phyloP scores from a whole-genome alignment of 2,329 filamentous ascomycete genomes.

The Xylariales sp. region DNA sequence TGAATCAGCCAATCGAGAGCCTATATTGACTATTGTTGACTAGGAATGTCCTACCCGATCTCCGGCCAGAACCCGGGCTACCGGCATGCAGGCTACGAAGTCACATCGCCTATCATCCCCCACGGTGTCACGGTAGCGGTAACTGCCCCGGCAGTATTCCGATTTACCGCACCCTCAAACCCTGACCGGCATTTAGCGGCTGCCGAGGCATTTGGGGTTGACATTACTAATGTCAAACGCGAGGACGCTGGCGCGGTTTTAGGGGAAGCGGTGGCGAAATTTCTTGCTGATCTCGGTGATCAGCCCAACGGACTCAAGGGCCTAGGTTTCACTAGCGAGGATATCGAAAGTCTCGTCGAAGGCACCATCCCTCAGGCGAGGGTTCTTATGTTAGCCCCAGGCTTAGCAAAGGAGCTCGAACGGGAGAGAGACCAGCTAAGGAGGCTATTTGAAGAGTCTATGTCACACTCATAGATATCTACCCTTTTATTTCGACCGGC shows the following conservation, averaged over 20 bases:
- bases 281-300: constrained; percentile 85
- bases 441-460: constrained; percentile 72
- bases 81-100: constrained; percentile 86
- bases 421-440: constrained; percentile 78
- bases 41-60: constrained; percentile 96
- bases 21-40: constrained; percentile 10
- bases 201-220: constrained; percentile 90
- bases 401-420: constrained; percentile 75
- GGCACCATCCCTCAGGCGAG: constrained; percentile 92
- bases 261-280: constrained; percentile 82
- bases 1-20: neutral
- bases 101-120: constrained; percentile 83
- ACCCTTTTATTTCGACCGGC: neutral
- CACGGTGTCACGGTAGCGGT: constrained; percentile 97
- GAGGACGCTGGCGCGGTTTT: constrained; percentile 92
- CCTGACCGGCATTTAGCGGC: constrained; percentile 91
- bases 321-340: constrained; percentile 79
- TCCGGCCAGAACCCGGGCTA: constrained; percentile 95
- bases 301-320: constrained; percentile 88
- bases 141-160: constrained; percentile 92
- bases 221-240: constrained; percentile 85
- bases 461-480: constrained; percentile 53
- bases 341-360: constrained; percentile 88
- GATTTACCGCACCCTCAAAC: constrained; percentile 90
- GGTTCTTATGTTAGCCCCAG: constrained; percentile 92